Percentiles rank a stretch among this genome's conserved stretches.
Evolutionary conservation across 164 flowering plant species (phyloP).

Genomic region (Annona squamosa): DNA sequence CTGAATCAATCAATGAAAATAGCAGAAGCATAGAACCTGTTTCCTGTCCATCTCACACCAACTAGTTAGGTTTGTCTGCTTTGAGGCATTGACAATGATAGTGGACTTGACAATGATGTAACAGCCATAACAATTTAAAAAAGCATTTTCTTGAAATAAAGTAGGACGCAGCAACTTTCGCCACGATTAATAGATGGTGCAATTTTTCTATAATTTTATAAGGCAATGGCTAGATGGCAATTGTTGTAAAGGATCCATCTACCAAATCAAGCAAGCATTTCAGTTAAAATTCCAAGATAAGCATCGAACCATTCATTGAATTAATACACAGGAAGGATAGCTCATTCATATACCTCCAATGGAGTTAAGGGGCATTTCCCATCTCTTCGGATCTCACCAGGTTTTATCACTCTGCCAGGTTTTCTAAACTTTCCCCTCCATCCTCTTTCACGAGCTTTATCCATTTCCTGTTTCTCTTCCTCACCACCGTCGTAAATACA

Average conservation of each 20-base stretch:
- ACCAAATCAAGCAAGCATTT: background rate
- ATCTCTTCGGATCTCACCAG: slow-evolving; percentile 76
- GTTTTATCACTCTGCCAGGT: slow-evolving; percentile 73
- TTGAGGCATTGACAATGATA: too few species aligned
- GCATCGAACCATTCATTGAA: background rate
- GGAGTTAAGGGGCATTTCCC: slow-evolving; percentile 98
- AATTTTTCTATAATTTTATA: background rate
- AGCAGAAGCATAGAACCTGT: background rate
- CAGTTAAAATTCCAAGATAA: background rate
- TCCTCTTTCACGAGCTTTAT: slow-evolving; percentile 75
- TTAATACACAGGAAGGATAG: background rate
- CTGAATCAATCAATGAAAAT: background rate
- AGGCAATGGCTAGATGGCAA: background rate
- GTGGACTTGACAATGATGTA: background rate
- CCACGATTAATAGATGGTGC: background rate
- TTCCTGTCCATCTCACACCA: background rate
- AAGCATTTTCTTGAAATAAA: background rate
- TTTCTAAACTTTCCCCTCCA: slow-evolving; percentile 90
- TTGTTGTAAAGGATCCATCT: background rate
- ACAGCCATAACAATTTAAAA: background rate
- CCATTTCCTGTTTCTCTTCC: slow-evolving; percentile 93
- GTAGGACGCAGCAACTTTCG: background rate
- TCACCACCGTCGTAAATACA: slow-evolving; percentile 95
- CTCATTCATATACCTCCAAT: slow-evolving; percentile 49
- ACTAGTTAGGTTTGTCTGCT: background rate